Evolutionary conservation across 495 filamentous ascomycete species (phyloP), one percentile per base, ranked within the genome.

Genomic region (Talaromyces borbonicus): DNA sequence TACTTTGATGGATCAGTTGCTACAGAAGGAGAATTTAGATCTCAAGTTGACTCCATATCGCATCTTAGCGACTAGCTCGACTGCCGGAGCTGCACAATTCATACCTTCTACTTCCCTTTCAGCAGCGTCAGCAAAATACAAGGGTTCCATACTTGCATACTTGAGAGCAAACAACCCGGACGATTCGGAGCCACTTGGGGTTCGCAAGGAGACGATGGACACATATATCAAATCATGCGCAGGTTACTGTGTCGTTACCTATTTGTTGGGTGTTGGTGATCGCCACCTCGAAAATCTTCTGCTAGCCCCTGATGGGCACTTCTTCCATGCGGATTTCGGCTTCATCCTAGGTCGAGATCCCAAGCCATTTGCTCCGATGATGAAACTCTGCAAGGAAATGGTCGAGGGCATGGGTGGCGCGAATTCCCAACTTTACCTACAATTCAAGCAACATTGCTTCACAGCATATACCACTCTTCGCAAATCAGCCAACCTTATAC

Each of bases 381-480:
- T 99, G 82, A 99, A 99, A 56, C 78, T 99, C 16, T 87, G 84
- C 63, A 87, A 88, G 55, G 92, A 99, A 57, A 99, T 99, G 92
- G 84, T 96, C 11, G 92, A 97, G 54, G 90, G 89, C 43, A 96
- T 99, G 92, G 92, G 92, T 46, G 90, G 93, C 5, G 70, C 79
- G 4, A 72, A 73, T 22, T 85, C 82, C 20, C 76, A 82, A 14
- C 79, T 94, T 38, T 97, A 94, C 58, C 63, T 79, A 11, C 77
- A 84, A 35, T 99, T 97, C 64, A 88, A 90, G 56, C 83, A 88
- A 54, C 93, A 96, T 63, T 95, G 89, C 62, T 96, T 93, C 61
- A 90, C 93, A 0, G 88, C 92, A 1, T 99, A 90, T 60, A 87
- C 85, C 12, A 87, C 92, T 15, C 68, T 99, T 23, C 79, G 92